Evolutionary conservation across 208 protist genomes (phyloP), one percentile per base, ranked within the genome.

Genomic region (Crithidia fasciculata): DNA sequence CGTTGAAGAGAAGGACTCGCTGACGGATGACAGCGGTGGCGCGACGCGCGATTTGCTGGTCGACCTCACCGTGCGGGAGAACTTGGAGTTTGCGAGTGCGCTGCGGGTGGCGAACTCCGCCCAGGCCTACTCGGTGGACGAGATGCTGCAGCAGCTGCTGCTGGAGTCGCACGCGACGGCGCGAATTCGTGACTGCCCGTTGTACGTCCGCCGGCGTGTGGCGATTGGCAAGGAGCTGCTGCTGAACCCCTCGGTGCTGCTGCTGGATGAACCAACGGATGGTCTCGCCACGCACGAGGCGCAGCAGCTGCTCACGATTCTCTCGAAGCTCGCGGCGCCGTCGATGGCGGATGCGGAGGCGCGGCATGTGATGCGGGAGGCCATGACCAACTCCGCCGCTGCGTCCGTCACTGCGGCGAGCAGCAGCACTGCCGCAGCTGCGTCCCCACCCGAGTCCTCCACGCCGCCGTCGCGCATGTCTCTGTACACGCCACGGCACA

Each of bases 241-340:
- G 57, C 76, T 86, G n/a, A 83, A 86, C 64, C 88, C 88, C 10
- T 74, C 63, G 3, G 76, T 88, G 54, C 69, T 93, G 19, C 76
- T 89, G 16, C 70, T 90, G 37, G 85, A 85, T 66, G 76, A 83
- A 54, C 74, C 80, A 36, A 74, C 90, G 16, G 69, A 88, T 53
- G 81, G 81, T 28, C 64, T 93, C 15, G 78, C 85, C 10, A 89
- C 85, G 40, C 81, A 93, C 64, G 88, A 93, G 76, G 82, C 85
- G 18, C 78, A 82, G 64, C 81, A 90, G 66, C 87, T 86, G 41
- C 57, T 93, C 16, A 72, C 66, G 0, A 67, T 93, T 36, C 71
- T 93, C 40, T 57, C 66, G 44, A 70, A 75, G 67, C 74, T 90
- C 16, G 85, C 85, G 18, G 70, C 71, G 41, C 75, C 80, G 40